phyloP scores from a whole-genome alignment of 1,284 basidiomycete species.

The Leccinum solheimii region DNA sequence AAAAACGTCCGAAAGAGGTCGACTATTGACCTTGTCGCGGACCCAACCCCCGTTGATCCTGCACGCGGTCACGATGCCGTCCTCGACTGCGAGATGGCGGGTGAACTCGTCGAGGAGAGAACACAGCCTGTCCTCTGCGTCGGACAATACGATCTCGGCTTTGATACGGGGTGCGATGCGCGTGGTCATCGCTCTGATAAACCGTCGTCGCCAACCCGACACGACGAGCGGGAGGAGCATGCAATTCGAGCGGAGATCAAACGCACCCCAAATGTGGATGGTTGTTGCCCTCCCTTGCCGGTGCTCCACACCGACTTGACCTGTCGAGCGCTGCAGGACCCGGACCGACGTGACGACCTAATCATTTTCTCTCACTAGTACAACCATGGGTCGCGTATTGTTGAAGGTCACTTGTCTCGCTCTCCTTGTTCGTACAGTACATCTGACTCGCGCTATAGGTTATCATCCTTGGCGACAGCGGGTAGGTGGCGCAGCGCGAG shows the following conservation, averaged over 20 bases:
- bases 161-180: constrained; percentile 34
- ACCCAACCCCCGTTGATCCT: constrained; percentile 97
- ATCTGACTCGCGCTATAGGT: constrained; percentile 55
- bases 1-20: constrained; percentile 6
- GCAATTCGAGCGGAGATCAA: constrained; percentile 29
- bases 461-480: constrained; percentile 97
- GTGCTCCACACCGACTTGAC: constrained; percentile 25
- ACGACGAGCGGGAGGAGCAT: constrained; percentile 10
- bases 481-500: constrained; percentile 53
- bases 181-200: constrained; percentile 29
- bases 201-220: constrained; percentile 13
- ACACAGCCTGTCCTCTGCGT: constrained; percentile 60
- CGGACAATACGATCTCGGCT: constrained; percentile 50
- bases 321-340: neutral
- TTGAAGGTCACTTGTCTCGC: constrained; percentile 72
- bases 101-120: constrained; percentile 70
- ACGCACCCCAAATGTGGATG: constrained; percentile 18
- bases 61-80: constrained; percentile 63
- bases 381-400: constrained; percentile 81
- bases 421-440: constrained; percentile 3
- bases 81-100: constrained; percentile 48
- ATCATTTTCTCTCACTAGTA: constrained; percentile 3
- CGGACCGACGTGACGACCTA: constrained; percentile 15
- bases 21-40: constrained; percentile 83
- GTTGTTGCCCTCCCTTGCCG: constrained; percentile 16